Percentiles rank a stretch among this genome's conserved stretches.
Conservation (phyloP, 2,329 filamentous ascomycete species). For the Didymella pinodella region DNA sequence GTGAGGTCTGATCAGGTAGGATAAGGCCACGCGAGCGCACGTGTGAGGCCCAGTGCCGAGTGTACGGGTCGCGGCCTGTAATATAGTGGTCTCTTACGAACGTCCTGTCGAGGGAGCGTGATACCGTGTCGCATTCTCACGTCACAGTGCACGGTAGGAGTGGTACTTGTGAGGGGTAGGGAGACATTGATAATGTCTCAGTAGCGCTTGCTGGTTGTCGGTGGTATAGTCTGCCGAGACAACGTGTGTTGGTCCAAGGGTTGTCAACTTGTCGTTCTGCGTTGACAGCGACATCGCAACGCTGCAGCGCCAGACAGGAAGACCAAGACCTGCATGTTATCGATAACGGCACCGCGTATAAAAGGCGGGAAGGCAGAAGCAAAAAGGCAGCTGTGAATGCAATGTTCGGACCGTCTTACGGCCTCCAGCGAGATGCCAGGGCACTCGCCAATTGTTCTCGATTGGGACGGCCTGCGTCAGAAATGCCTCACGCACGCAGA, state of each 20-base stretch:
- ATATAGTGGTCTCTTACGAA: constrained; percentile 8
- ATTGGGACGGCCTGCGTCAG: neutral
- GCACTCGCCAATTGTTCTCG: neutral
- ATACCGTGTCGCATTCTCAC: neutral
- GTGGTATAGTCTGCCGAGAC: neutral
- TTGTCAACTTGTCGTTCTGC: neutral
- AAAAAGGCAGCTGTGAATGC: constrained; percentile 1
- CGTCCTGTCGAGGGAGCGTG: neutral
- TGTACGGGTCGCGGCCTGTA: constrained; percentile 4
- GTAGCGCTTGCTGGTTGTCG: neutral
- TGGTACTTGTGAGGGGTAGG: neutral
- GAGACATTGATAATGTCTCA: constrained; percentile 7
- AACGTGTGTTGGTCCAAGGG: neutral
- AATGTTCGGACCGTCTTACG: constrained; percentile 13
- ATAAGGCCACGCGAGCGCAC: constrained; percentile 15
- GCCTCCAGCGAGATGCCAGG: constrained; percentile 12
- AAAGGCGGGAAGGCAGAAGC: constrained; percentile 1
- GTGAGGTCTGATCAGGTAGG: neutral
- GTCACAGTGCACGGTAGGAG: neutral
- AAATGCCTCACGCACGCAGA: constrained; percentile 12
- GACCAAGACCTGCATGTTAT: constrained; percentile 10
- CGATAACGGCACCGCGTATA: constrained; percentile 10
- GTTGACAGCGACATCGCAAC: neutral
- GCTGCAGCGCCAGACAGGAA: constrained; percentile 5
- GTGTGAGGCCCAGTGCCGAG: constrained; percentile 10